Percentiles rank a stretch among this genome's conserved stretches.
Conservation (phyloP, 345 rosid species). For the Corymbia maculata region DNA sequence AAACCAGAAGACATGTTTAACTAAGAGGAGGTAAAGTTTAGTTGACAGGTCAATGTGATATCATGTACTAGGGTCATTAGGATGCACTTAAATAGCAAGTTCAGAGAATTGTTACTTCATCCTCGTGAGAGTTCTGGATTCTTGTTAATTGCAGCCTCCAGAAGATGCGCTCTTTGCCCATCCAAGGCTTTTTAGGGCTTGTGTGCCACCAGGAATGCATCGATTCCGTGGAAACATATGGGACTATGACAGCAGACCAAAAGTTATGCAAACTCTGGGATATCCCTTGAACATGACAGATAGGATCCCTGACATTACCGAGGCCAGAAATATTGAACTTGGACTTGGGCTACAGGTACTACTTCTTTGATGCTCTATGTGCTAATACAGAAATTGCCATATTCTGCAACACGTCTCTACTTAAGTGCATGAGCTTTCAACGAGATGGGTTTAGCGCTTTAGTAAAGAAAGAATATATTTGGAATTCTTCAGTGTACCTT, state of each 20-base stretch:
- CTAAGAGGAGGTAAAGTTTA: not conserved
- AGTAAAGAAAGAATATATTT: not conserved
- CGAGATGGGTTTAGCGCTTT: not conserved
- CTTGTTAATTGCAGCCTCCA: conserved; percentile 53
- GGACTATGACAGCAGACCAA: conserved; percentile 86
- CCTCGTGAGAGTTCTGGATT: not conserved
- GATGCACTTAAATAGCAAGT: not conserved
- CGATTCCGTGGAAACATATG: conserved; percentile 93
- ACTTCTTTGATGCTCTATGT: not conserved
- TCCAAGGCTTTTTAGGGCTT: conserved; percentile 94
- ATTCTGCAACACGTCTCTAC: not conserved
- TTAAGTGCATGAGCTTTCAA: not conserved
- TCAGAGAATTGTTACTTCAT: not conserved
- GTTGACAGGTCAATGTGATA: not conserved
- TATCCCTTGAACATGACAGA: conserved; percentile 63
- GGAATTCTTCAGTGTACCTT: not conserved
- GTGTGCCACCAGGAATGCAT: conserved; percentile 97
- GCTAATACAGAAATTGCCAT: not conserved
- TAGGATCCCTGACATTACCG: conserved; percentile 79
- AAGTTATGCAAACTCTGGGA: conserved; percentile 66
- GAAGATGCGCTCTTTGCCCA: conserved; percentile 91
- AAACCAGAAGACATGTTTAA: not conserved
- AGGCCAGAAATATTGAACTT: conserved; percentile 89
- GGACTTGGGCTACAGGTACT: conserved; percentile 92
- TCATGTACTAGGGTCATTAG: not conserved